Base-by-base conservation (phyloP, 2,329 filamentous ascomycete genomes). In the Colletotrichum agaves region DNA sequence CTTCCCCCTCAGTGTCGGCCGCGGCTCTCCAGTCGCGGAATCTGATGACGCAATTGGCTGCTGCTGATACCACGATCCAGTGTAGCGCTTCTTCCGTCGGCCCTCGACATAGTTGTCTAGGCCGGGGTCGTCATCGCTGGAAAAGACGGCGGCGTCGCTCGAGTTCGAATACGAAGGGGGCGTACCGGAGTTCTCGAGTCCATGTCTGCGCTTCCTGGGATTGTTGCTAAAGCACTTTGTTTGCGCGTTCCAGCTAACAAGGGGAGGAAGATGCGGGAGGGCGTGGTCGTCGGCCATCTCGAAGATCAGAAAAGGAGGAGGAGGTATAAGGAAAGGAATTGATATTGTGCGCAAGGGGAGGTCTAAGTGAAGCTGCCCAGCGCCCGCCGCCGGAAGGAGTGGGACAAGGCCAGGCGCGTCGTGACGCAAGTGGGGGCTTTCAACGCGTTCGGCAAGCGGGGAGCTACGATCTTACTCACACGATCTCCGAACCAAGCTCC, bases 111-210 rank as follows among this genome's bases (percentile, higher is more conserved):
- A 92, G 72, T 90, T 90, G 68, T 91, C 89, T 53, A 90, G 76
- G 1, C 86, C 85, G 3, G 88, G 88, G 64, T 92, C 90, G 73
- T 92, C 90, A 67, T 93, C 91, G 75, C 88, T 90, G 4, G 90
- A 92, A 77, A 93, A 93, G 27, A 92, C 77, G 55, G 88, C 85
- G 3, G 90, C 90, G 73, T 93, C 91, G 74, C 91, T 92, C 19
- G 90, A 92, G 74, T 89, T 88, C 74, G 83, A 82, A 70, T 85
- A 79, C 41, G 80, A 73, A 2, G 73, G 68, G 4, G 76, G 72
- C 61, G 75, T 73, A 23, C 73, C 73, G 31, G 73, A 67, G 19
- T 64, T 71, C 75, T 71, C 35, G 74, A 72, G 46, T 78, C 76
- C 27, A 60, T 74, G 75, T 21, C 53, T 58, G 72, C 81, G 81